Conservation (phyloP, 179 eudicot species). For the Spergularia azorica region DNA sequence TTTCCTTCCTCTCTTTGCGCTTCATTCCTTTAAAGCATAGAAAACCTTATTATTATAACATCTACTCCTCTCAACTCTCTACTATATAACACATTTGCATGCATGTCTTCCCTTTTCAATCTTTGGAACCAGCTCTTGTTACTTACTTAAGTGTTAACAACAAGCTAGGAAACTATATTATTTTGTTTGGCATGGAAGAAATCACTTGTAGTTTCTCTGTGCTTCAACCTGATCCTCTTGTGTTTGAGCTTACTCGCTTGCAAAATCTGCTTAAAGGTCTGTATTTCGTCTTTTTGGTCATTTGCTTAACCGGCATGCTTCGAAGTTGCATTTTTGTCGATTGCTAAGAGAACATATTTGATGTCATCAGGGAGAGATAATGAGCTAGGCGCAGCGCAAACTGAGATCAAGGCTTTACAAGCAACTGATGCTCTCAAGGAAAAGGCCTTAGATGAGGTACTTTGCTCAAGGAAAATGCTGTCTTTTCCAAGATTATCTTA, state of each 20-base stretch:
- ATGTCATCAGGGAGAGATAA: conserved; percentile 66
- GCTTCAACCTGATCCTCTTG: conserved; percentile 61
- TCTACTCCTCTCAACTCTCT: not conserved
- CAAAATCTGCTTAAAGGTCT: conserved; percentile 83
- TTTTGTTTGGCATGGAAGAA: conserved; percentile 40
- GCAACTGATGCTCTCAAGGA: conserved; percentile 61
- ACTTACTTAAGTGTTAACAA: not conserved
- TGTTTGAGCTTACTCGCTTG: conserved; percentile 66
- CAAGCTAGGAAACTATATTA: not conserved
- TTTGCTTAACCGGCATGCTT: not conserved
- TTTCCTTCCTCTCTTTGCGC: conserved; percentile 41
- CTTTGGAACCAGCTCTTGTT: not conserved
- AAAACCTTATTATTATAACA: conserved; percentile 16
- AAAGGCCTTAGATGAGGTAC: conserved; percentile 91
- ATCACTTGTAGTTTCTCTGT: conserved; percentile 23
- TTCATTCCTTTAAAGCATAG: conserved; percentile 49
- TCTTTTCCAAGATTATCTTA: not conserved
- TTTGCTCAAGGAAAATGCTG: not conserved
- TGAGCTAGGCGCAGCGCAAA: conserved; percentile 62
- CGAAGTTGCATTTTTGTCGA: not conserved
- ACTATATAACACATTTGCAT: not conserved
- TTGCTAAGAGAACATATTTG: conserved; percentile 6
- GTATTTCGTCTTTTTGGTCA: not conserved
- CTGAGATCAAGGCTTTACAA: conserved; percentile 76
- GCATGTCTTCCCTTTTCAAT: not conserved